A percentile compares a stretch with the other conserved stretches of the same genome.
phyloP scores from a whole-genome alignment of 805 yeast species.

The Candida endomychidarum region DNA sequence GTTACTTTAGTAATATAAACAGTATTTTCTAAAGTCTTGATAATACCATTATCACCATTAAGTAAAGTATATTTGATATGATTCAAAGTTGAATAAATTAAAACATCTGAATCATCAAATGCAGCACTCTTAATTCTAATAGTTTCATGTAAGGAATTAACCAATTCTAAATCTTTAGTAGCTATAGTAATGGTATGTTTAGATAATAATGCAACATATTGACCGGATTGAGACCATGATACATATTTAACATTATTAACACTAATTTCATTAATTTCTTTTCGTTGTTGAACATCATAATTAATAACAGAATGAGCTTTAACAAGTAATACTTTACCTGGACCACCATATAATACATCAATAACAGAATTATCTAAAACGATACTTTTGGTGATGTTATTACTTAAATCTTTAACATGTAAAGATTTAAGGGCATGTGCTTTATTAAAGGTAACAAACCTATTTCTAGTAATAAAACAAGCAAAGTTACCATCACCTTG shows the following conservation, averaged over 20 bases:
- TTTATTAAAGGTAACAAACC: constrained; percentile 81
- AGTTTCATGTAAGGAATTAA: constrained; percentile 91
- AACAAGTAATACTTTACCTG: constrained; percentile 79
- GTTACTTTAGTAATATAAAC: constrained; percentile 73
- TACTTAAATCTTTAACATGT: constrained; percentile 79
- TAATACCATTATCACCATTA: constrained; percentile 94
- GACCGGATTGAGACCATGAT: constrained; percentile 85
- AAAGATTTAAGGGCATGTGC: constrained; percentile 62
- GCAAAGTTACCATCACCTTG: constrained; percentile 86
- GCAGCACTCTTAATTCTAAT: constrained; percentile 95
- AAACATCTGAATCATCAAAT: constrained; percentile 93
- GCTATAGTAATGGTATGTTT: constrained; percentile 93
- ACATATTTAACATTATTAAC: constrained; percentile 84
- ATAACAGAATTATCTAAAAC: constrained; percentile 64
- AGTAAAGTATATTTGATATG: constrained; percentile 91
- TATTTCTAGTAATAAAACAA: constrained; percentile 87
- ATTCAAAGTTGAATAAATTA: constrained; percentile 90
- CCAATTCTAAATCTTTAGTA: constrained; percentile 68
- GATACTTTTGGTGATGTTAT: constrained; percentile 78
- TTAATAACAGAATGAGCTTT: constrained; percentile 71
- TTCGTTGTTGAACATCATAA: constrained; percentile 92
- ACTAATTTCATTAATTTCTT: constrained; percentile 64
- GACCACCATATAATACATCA: constrained; percentile 75
- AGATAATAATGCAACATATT: constrained; percentile 80
- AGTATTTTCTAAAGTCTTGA: constrained; percentile 88